Conservation (phyloP, 495 filamentous ascomycete genomes). For the Hypoxylon perforatum region DNA sequence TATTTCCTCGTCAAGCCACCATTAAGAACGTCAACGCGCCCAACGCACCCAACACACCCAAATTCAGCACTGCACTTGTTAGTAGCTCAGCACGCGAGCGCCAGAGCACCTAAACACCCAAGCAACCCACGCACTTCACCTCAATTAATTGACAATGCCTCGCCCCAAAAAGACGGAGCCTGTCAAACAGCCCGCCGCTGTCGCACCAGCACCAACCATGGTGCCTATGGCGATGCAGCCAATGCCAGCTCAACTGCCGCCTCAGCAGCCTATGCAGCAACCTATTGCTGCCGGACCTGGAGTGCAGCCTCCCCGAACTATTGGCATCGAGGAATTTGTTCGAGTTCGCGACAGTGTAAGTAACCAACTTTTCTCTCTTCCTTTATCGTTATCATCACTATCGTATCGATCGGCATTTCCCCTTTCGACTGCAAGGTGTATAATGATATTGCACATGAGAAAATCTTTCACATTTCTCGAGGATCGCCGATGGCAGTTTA, state of each 20-base stretch:
- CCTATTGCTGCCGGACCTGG: constrained; percentile 40
- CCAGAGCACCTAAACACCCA: constrained; percentile 44
- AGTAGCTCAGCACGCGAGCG: no score
- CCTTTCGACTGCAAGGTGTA: no score
- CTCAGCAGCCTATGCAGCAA: constrained; percentile 43
- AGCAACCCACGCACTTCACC: constrained; percentile 33
- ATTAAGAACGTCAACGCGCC: neutral
- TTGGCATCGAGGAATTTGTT: constrained; percentile 61
- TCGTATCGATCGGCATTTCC: neutral
- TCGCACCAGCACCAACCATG: constrained; percentile 45
- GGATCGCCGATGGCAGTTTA: no score
- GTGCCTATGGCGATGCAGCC: constrained; percentile 45
- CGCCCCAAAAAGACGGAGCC: constrained; percentile 61
- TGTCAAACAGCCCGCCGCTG: constrained; percentile 50
- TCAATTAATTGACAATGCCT: constrained; percentile 52
- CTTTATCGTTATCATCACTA: neutral
- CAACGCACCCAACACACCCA: no score
- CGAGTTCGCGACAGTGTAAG: constrained; percentile 64
- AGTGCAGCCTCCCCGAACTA: constrained; percentile 50
- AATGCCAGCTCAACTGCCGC: constrained; percentile 31
- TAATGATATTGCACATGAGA: no score
- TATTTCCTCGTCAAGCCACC: neutral
- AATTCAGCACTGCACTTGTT: no score
- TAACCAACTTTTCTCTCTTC: constrained; percentile 21
- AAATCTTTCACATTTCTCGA: no score